Conservation (phyloP, 176 grass and related monocot species). For the Otatea glauca region DNA sequence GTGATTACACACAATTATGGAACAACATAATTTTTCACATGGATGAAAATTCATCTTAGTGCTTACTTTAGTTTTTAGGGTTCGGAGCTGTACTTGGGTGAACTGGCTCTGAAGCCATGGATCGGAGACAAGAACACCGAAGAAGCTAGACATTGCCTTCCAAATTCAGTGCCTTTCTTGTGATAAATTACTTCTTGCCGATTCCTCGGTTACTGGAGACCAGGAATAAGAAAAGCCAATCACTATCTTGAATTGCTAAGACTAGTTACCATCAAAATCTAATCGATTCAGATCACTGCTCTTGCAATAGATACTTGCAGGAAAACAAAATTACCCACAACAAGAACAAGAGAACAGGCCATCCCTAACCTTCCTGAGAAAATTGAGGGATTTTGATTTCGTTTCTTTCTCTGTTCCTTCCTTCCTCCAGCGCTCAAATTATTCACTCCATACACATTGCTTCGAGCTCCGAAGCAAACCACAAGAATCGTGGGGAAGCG, state of each 20-base stretch:
- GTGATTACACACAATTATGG: neutral
- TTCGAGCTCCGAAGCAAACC: conserved; percentile 18
- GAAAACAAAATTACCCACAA: neutral
- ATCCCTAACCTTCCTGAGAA: conserved; percentile 27
- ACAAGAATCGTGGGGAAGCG: conserved; percentile 39
- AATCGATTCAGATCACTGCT: neutral
- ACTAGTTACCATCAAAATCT: neutral
- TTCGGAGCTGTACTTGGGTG: conserved; percentile 95
- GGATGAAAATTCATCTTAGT: neutral
- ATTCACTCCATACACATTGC: conserved; percentile 20
- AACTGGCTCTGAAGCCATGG: conserved; percentile 92
- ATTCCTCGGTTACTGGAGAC: neutral
- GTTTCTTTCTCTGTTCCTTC: neutral
- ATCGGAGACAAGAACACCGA: conserved; percentile 89
- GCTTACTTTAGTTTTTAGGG: conserved; percentile 80
- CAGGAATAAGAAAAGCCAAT: neutral
- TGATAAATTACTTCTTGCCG: neutral
- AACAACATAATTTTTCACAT: neutral
- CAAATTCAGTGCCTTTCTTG: conserved; percentile 9
- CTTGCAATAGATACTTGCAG: neutral
- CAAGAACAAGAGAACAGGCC: neutral
- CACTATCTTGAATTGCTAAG: neutral
- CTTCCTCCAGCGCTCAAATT: neutral
- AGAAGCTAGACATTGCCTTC: conserved; percentile 72
- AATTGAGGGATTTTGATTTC: neutral